Conservation (phyloP, 2,329 filamentous ascomycete species). For the Lachnellula arida region DNA sequence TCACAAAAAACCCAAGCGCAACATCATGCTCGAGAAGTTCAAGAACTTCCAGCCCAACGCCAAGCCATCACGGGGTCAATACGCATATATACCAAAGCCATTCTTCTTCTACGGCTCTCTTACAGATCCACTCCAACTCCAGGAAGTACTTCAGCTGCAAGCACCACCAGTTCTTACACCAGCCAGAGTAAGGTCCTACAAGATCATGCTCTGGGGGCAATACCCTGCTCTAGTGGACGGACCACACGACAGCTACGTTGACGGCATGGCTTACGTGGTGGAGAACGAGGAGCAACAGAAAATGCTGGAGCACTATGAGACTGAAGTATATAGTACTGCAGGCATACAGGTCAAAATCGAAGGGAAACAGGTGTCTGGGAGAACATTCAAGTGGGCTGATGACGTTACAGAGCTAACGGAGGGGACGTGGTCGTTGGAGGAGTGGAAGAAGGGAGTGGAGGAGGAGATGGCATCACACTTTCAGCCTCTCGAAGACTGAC, state of each 20-base stretch:
- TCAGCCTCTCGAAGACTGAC: conserved; percentile 12
- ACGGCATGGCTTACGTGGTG: conserved; percentile 6
- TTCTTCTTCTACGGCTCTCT: conserved; percentile 21
- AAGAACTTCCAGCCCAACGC: conserved; percentile 1
- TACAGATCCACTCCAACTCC: conserved; percentile 15
- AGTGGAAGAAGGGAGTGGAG: conserved; percentile 16
- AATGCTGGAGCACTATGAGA: conserved; percentile 14
- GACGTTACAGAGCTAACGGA: conserved; percentile 10
- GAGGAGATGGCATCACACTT: conserved; percentile 20
- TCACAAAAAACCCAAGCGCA: conserved; percentile 7
- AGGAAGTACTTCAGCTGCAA: conserved; percentile 16
- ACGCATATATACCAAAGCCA: conserved; percentile 9
- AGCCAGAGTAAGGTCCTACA: conserved; percentile 15
- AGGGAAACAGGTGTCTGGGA: conserved; percentile 8
- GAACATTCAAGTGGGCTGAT: conserved; percentile 14
- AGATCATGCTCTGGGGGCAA: conserved; percentile 19
- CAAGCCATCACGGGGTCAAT: conserved; percentile 11
- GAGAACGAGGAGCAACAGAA: conserved; percentile 15
- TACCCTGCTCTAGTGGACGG: conserved; percentile 15
- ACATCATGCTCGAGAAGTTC: conserved; percentile 19
- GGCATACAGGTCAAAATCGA: conserved; percentile 13
- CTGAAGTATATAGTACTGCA: conserved; percentile 10
- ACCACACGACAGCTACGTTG: conserved; percentile 9
- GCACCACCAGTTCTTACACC: conserved; percentile 16
- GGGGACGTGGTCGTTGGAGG: conserved; percentile 18